Percentiles rank a stretch among this genome's conserved stretches.
Evolutionary conservation across 148 eudicot species (phyloP).

Genomic region (Rhododendron henanense): DNA sequence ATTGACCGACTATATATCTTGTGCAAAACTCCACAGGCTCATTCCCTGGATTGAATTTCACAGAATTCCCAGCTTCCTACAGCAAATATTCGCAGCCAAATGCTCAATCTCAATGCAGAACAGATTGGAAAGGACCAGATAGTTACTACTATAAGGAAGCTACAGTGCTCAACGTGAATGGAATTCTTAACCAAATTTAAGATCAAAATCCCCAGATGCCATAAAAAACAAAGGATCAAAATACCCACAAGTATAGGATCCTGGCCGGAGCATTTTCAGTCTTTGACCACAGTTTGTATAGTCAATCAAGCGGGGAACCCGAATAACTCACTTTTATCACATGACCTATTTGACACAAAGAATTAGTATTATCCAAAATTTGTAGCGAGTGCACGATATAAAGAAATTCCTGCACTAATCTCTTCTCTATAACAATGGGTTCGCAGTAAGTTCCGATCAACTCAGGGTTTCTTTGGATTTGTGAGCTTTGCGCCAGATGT

Average conservation of each 20-base stretch:
- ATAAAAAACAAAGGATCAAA: not conserved
- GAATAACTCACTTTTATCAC: conserved; percentile 3
- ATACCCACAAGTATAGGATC: not conserved
- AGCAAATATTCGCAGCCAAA: not conserved
- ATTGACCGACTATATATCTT: not conserved
- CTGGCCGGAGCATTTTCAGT: not conserved
- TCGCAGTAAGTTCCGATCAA: not conserved
- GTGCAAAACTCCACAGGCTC: not conserved
- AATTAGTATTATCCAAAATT: not conserved
- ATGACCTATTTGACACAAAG: not conserved
- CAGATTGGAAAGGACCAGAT: not conserved
- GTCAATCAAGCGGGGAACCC: not conserved
- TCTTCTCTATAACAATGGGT: not conserved
- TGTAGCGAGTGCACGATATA: not conserved
- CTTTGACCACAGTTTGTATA: too few relatives aligned
- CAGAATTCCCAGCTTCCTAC: not conserved
- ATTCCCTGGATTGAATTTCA: not conserved
- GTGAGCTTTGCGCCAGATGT: not conserved
- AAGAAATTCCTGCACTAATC: not conserved
- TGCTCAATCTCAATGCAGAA: not conserved
- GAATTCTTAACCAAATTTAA: not conserved
- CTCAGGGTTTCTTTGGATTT: not conserved
- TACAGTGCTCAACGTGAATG: not conserved
- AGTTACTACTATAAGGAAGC: not conserved
- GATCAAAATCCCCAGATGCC: not conserved